These are phyloP conservation scores for Ceratocystis lukuohia DNA, from an alignment of 2,329 filamentous ascomycete genomes.

Conservation along the genomic window DNA sequence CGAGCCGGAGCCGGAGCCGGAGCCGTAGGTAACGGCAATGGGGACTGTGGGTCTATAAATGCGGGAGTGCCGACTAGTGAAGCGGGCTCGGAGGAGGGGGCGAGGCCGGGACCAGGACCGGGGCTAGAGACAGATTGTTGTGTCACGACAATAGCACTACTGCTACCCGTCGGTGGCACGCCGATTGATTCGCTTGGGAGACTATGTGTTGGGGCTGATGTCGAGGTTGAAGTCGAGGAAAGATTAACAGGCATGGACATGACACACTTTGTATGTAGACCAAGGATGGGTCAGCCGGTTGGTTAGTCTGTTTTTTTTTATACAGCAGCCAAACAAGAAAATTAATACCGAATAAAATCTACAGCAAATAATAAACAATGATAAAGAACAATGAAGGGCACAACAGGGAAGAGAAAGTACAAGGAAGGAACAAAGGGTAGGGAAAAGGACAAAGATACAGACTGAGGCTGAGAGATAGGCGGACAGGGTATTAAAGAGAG, in stretches of 20 bases:
- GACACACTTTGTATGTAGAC: not conserved
- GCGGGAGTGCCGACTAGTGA: slow-evolving; percentile 21
- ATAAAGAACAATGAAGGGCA: not conserved
- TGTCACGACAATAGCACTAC: no score
- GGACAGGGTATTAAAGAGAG: no score
- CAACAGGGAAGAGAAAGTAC: not conserved
- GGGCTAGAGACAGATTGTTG: not conserved
- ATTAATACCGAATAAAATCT: not conserved
- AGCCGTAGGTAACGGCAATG: slow-evolving; percentile 22
- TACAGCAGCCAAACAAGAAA: not conserved
- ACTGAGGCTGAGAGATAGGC: no score
- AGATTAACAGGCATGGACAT: not conserved
- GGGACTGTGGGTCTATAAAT: not conserved
- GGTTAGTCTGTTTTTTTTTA: not conserved
- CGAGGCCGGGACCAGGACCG: slow-evolving; percentile 16
- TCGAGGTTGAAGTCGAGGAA: not conserved
- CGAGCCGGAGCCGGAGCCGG: not conserved
- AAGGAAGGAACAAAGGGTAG: not conserved
- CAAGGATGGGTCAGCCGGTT: not conserved
- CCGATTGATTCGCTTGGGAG: not conserved
- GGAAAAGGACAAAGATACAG: not conserved
- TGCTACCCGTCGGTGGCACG: not conserved
- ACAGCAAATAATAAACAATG: not conserved
- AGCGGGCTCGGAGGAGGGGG: slow-evolving; percentile 23
- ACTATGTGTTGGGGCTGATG: not conserved